Evolutionary conservation across 345 rosid genomes (phyloP), one percentile per base, ranked within the genome.

Genomic region (Lumnitzera racemosa): DNA sequence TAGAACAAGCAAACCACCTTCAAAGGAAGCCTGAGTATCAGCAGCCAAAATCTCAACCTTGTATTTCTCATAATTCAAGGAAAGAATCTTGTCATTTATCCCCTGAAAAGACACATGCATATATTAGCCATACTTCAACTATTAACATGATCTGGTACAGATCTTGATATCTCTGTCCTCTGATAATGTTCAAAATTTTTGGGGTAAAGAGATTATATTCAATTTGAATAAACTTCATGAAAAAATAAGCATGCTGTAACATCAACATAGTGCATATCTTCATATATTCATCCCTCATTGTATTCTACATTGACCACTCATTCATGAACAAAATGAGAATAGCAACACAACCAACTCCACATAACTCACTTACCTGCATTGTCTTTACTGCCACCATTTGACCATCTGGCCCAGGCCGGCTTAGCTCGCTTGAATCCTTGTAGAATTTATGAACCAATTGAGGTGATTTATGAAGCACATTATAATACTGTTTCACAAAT

Each of bases 61-160:
- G 36, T 72, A 82, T 61, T 78, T 83, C 58, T 66, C 65, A 62
- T 72, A 81, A 47, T 81, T 80, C 62, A 80, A 56, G 2, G 88
- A 79, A 58, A 90, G 78, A 51, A 85, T 71, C 77, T 74, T 73
- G n/a, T 88, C 87, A 70, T 81, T 80, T 66, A 90, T 88, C 16
- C 66, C 89, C 96, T 88, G 73, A 60, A 64, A 49, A 58, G 61
- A 31, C 31, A 72, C 10, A n/a, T 36, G n/a, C 8, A 20, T 12
- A 20, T 2, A 36, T 36, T 9, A 36, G 43, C 10, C 43, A 36
- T 36, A 9, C 43, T 9, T 36, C 43, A 36, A 9, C 11, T 9
- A 36, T 7, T 36, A 9, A 36, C 43, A 36, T 36, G 43, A 36
- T 7, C 7, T 36, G 7, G 43, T 9, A 36, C 43, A 36, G 1